A percentile compares a stretch with the other conserved stretches of the same genome.
Conservation (phyloP, 805 yeast genomes). For the Ogataea trehaloabstinens region DNA sequence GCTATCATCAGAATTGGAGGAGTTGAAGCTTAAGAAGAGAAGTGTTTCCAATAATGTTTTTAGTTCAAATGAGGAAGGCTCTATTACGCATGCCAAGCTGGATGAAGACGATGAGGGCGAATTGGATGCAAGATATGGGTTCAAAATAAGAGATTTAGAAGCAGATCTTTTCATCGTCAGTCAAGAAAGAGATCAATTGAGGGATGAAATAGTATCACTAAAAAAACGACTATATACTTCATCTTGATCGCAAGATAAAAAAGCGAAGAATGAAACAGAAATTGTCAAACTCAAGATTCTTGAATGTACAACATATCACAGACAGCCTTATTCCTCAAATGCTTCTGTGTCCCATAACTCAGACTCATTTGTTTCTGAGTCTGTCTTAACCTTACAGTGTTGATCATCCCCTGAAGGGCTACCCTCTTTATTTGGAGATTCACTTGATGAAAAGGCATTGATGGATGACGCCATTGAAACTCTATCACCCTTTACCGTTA, state of each 20-base stretch:
- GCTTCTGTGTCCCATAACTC: slow-evolving; percentile 27
- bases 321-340: neutral
- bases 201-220: slow-evolving; percentile 54
- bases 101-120: slow-evolving; percentile 30
- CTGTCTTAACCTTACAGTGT: neutral
- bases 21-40: slow-evolving; percentile 46
- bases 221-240: slow-evolving; percentile 51
- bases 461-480: slow-evolving; percentile 2
- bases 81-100: slow-evolving; percentile 3
- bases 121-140: slow-evolving; percentile 57
- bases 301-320: neutral
- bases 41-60: slow-evolving; percentile 15
- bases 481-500: slow-evolving; percentile 7
- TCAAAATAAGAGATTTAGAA: slow-evolving; percentile 77
- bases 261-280: neutral
- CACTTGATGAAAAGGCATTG: slow-evolving; percentile 1
- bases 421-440: slow-evolving; percentile 3
- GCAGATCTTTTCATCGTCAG: slow-evolving; percentile 79
- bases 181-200: slow-evolving; percentile 81
- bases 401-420: slow-evolving; percentile 4
- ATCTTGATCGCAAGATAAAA: slow-evolving; percentile 1
- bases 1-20: slow-evolving; percentile 66
- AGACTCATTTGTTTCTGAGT: slow-evolving; percentile 2
- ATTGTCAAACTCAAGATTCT: too few species aligned
- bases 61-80: slow-evolving; percentile 3